Evolutionary conservation across 345 rosid genomes (phyloP).

Genomic region (Aurinia saxatilis): DNA sequence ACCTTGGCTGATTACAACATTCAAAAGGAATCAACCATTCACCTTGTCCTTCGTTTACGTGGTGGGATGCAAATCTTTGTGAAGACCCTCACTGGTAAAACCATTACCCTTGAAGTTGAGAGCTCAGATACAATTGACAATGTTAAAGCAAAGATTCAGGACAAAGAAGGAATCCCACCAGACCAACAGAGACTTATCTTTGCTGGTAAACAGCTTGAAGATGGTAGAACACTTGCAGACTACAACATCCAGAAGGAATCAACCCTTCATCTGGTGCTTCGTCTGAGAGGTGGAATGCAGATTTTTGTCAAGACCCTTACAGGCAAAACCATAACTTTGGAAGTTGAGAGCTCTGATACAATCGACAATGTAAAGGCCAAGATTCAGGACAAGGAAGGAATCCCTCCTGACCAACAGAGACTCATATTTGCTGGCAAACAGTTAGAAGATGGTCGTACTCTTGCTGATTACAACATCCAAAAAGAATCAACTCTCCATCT

Average conservation of each 20-base stretch:
- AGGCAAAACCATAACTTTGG: background rate
- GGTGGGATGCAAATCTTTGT: background rate
- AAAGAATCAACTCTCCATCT: background rate
- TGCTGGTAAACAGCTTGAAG: constrained; percentile 5
- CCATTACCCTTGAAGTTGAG: background rate
- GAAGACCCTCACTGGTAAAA: background rate
- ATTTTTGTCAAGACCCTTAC: background rate
- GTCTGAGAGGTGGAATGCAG: constrained; percentile 6
- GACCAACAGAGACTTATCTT: background rate
- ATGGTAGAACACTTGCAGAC: constrained; percentile 6
- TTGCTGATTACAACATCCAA: constrained; percentile 4
- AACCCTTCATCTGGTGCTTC: background rate
- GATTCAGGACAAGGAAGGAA: background rate
- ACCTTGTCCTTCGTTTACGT: background rate
- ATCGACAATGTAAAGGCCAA: background rate
- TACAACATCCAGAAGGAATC: constrained; percentile 20
- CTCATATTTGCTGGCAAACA: background rate
- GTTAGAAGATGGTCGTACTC: background rate
- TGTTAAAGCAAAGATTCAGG: background rate
- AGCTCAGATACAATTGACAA: background rate
- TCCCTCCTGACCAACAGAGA: background rate
- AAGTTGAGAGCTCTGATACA: background rate
- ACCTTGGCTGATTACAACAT: constrained; percentile 14
- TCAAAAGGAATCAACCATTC: constrained; percentile 1
- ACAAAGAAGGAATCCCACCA: background rate